Evolutionary conservation across 73 alveolate genomes (phyloP).

Genomic region (Symbiodinium pilosum): DNA sequence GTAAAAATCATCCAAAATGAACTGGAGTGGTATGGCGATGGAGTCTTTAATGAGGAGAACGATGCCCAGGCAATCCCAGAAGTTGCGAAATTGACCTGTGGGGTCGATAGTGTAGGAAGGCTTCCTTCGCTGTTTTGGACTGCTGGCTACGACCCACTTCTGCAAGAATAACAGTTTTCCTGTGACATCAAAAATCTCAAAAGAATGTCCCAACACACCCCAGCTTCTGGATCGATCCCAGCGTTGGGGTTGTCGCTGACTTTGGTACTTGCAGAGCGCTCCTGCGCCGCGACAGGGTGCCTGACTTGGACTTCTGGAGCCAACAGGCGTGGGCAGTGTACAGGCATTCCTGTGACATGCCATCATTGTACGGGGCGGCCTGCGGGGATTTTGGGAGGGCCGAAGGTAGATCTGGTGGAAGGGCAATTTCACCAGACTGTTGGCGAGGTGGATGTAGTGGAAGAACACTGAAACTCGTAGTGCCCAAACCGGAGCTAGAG

Average conservation of each 20-base stretch:
- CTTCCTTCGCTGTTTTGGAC: no score
- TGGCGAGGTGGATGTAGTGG: background rate
- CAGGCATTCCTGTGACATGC: background rate
- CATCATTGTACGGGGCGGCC: background rate
- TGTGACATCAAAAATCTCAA: no score
- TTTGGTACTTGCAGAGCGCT: background rate
- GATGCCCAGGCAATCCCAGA: conserved; percentile 72
- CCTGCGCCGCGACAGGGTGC: background rate
- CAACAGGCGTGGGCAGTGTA: conserved; percentile 8
- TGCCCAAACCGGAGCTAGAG: background rate
- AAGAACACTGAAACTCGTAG: background rate
- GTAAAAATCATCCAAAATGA: conserved; percentile 28
- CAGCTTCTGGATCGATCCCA: background rate
- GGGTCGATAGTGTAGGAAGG: conserved; percentile 17
- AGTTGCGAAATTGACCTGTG: conserved; percentile 71
- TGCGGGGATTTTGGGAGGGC: background rate
- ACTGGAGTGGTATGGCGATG: conserved; percentile 44
- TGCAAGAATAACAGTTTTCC: no score
- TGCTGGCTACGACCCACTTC: no score
- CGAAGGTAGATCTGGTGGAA: background rate
- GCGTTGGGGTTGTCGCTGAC: background rate
- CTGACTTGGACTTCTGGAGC: background rate
- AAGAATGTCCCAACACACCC: no score
- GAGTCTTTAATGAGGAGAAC: conserved; percentile 17
- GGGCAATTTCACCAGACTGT: background rate